Evolutionary conservation across 1,284 basidiomycete species (phyloP), one percentile per base, ranked within the genome.

Genomic region (Ganoderma multipileum): DNA sequence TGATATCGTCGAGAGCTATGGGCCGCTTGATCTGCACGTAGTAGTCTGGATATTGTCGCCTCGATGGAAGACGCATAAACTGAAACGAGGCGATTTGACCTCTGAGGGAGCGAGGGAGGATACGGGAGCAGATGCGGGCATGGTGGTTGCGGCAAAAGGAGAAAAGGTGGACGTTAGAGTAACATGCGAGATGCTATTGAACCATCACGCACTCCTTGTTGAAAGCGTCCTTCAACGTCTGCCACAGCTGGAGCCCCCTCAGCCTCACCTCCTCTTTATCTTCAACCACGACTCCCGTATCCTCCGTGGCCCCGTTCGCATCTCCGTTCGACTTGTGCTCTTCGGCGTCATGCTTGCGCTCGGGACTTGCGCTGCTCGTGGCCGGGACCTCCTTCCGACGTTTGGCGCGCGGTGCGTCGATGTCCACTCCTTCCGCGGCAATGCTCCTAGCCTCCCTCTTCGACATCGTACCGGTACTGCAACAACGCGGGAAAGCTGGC

Each of bases 11-110:
- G 65, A 98, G 85, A 33, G 95, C 90, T 73, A 97, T 91, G 41
- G 96, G 96, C 58, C 87, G 84, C 38, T 84, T 86, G 77, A 94
- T 94, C 67, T 89, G 83, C 59, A 89, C 84, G 79, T 96, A 98
- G 82, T 98, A 98, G 83, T 97, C 96, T n/a, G 95, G 91, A 79
- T 97, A 96, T 70, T 87, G 84, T 67, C 88, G 86, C 78, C 90
- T 91, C 66, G 91, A 87, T 8, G 95, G 95, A 72, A 94, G 87
- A 68, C 87, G 86, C 76, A 93, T 80, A 80, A 98, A 98, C 75
- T 91, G 89, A 66, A 84, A 78, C 20, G 92, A 87, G 64, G 96
- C 84, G 61, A 84, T 81, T 67, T 91, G 86, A 67, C 90, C 92
- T 69, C 91, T 93, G 75, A 33, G 38, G 61, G 73, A 62, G 73